A percentile compares a stretch with the other conserved stretches of the same genome.
Evolutionary conservation across 2,329 filamentous ascomycete genomes (phyloP).

Genomic region (Venturia asperata): DNA sequence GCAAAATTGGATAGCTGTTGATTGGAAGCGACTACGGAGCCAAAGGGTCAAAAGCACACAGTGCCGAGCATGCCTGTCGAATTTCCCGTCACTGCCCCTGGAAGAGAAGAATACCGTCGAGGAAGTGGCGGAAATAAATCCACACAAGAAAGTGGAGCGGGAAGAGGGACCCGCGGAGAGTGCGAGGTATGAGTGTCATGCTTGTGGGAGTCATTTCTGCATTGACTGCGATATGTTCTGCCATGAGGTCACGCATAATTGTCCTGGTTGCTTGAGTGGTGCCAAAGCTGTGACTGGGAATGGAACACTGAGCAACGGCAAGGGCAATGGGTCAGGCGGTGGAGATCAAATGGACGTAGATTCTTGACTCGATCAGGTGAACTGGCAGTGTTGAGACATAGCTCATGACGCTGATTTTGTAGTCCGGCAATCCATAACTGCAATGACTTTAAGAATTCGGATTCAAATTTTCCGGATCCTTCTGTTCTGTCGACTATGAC

Average conservation of each 20-base stretch:
- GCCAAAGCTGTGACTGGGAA: conserved; percentile 10
- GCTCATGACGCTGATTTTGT: no score
- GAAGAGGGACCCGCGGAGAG: conserved; percentile 65
- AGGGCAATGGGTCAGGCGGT: not conserved
- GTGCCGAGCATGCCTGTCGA: conserved; percentile 71
- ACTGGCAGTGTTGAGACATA: not conserved
- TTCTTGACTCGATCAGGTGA: not conserved
- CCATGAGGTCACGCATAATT: conserved; percentile 92
- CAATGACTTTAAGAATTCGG: no score
- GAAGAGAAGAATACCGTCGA: conserved; percentile 16
- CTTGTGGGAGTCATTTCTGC: conserved; percentile 88
- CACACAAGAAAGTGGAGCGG: conserved; percentile 27
- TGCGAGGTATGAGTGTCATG: conserved; percentile 85
- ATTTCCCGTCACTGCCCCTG: conserved; percentile 54
- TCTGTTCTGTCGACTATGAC: no score
- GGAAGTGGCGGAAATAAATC: conserved; percentile 28
- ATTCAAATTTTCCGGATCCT: no score
- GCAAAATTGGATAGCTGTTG: conserved; percentile 82
- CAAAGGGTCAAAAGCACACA: conserved; percentile 37
- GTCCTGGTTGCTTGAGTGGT: conserved; percentile 69
- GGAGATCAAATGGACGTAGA: not conserved
- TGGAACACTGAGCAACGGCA: not conserved
- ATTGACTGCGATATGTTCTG: conserved; percentile 96
- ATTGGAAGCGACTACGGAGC: conserved; percentile 63
- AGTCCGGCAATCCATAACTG: no score